Evolutionary conservation across 768 basidiomycete genomes (phyloP).

Genomic region (Serendipita indica): DNA sequence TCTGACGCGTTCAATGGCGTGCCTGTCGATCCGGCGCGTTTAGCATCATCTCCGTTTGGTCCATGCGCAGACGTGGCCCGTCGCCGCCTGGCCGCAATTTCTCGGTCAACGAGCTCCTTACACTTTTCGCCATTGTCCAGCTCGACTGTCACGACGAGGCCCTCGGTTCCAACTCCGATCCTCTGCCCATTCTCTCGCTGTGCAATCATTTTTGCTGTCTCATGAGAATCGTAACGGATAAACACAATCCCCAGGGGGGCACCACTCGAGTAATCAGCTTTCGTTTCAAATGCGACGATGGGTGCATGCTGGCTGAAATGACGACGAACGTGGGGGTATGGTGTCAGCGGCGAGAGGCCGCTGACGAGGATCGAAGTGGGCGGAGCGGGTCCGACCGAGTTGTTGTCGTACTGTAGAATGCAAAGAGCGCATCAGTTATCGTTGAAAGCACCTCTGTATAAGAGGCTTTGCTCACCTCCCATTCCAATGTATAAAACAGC

Average conservation of each 20-base stretch:
- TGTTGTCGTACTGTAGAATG: conserved; percentile 49
- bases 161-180: conserved; percentile 36
- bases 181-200: conserved; percentile 51
- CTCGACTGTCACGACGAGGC: conserved; percentile 55
- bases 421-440: neutral
- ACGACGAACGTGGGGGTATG: conserved; percentile 45
- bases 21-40: neutral
- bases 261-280: conserved; percentile 68
- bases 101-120: conserved; percentile 49
- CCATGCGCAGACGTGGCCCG: neutral
- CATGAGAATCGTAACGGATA: conserved; percentile 47
- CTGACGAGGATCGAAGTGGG: conserved; percentile 59
- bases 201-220: conserved; percentile 54
- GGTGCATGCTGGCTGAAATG: conserved; percentile 51
- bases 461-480: conserved; percentile 18
- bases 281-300: conserved; percentile 53
- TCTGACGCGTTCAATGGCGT: neutral
- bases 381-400: conserved; percentile 59
- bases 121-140: conserved; percentile 62
- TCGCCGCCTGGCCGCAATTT: conserved; percentile 39
- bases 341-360: conserved; percentile 55
- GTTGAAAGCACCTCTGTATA: neutral
- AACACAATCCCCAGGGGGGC: conserved; percentile 69
- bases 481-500: conserved; percentile 17
- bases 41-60: neutral